Conservation (phyloP, 2,329 filamentous ascomycete genomes). For the Metarhizium sp. region DNA sequence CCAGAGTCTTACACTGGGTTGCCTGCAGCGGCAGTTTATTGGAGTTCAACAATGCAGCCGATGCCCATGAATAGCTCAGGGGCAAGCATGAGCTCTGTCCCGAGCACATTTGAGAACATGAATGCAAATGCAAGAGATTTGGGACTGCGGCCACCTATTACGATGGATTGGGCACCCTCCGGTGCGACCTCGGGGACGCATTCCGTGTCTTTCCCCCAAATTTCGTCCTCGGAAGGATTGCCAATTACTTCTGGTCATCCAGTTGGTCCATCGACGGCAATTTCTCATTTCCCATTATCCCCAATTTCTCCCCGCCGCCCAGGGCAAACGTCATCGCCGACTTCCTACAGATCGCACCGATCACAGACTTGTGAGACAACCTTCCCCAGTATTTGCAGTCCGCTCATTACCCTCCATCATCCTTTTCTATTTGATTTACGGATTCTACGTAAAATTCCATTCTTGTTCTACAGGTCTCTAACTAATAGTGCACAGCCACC, state of each 20-base stretch:
- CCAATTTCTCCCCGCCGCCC: constrained; percentile 4
- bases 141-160: constrained; percentile 1
- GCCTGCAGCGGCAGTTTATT: neutral
- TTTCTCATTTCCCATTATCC: constrained; percentile 9
- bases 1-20: neutral
- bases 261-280: constrained; percentile 8
- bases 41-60: neutral
- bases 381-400: neutral
- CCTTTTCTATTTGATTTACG: neutral
- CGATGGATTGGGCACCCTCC: constrained; percentile 7
- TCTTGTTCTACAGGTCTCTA: neutral
- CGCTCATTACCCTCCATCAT: neutral
- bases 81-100: neutral
- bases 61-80: neutral
- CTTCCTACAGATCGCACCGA: constrained; percentile 1
- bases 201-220: constrained; percentile 9
- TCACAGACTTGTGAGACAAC: constrained; percentile 4
- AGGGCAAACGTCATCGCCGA: constrained; percentile 1
- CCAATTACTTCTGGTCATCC: constrained; percentile 11
- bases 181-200: constrained; percentile 12
- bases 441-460: neutral
- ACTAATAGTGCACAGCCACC: neutral
- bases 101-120: neutral
- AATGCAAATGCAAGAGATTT: neutral
- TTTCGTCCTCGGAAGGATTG: constrained; percentile 10